Conservation (phyloP, 1,284 basidiomycete species). For the Leccinum fallax region DNA sequence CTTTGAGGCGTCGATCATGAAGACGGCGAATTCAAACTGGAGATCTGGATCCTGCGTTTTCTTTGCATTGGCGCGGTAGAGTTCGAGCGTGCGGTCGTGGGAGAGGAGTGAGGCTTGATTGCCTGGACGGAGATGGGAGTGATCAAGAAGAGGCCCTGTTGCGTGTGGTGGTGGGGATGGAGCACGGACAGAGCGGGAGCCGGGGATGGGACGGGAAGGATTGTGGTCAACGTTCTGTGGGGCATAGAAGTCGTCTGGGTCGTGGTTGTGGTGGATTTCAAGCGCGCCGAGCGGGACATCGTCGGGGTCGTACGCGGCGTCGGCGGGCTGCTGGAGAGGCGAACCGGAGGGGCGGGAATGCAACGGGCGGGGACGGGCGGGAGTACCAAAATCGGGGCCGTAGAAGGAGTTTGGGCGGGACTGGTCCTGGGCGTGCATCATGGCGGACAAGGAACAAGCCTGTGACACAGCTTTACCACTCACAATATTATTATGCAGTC, state of each 20-base stretch:
- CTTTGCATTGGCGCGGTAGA: conserved; percentile 97
- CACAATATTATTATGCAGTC: conserved; percentile 52
- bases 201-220: conserved; percentile 29
- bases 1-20: conserved; percentile 97
- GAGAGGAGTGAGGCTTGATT: conserved; percentile 90
- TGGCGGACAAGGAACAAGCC: conserved; percentile 28
- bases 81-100: conserved; percentile 93
- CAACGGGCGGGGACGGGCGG: conserved; percentile 12
- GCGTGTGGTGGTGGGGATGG: conserved; percentile 49
- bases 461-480: conserved; percentile 15
- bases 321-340: conserved; percentile 32
- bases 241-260: conserved; percentile 43
- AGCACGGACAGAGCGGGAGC: conserved; percentile 43
- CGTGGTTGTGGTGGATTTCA: conserved; percentile 29
- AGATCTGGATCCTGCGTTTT: conserved; percentile 98
- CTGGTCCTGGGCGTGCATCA: conserved; percentile 35
- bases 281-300: conserved; percentile 35
- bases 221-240: conserved; percentile 30
- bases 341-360: conserved; percentile 28
- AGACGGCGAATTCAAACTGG: conserved; percentile 97
- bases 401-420: conserved; percentile 42
- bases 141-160: conserved; percentile 77
- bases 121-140: conserved; percentile 93
- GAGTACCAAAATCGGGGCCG: conserved; percentile 32
- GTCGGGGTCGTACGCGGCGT: conserved; percentile 37